Percentiles rank a stretch among this genome's conserved stretches.
Conservation (phyloP, 257 asterid species). For the Nicotiana knightiana region DNA sequence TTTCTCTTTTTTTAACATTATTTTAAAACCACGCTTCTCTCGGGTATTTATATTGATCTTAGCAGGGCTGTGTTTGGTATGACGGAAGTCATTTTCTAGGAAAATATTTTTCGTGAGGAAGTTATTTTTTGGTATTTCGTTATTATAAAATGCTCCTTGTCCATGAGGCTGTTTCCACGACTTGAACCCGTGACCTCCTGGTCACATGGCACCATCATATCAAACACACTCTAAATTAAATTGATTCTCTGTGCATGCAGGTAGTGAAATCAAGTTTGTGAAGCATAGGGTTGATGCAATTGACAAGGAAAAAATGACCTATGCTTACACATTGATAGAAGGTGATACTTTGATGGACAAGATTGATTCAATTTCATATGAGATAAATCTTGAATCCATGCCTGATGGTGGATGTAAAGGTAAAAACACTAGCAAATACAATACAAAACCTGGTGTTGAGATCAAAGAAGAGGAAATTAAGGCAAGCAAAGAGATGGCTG, state of each 20-base stretch:
- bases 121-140: too few species aligned
- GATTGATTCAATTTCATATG: constrained; percentile 20
- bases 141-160: too few species aligned
- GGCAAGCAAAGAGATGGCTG: constrained; percentile 12
- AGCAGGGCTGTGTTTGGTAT: too few species aligned
- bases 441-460: constrained; percentile 6
- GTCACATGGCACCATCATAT: too few species aligned
- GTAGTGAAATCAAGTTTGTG: neutral
- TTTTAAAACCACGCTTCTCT: too few species aligned
- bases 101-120: too few species aligned
- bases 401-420: constrained; percentile 20
- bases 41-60: too few species aligned
- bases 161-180: too few species aligned
- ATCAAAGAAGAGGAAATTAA: constrained; percentile 21
- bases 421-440: constrained; percentile 7
- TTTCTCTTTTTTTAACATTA: too few species aligned
- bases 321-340: constrained; percentile 15
- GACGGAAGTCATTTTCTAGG: too few species aligned
- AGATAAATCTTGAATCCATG: constrained; percentile 11
- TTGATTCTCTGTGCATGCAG: neutral
- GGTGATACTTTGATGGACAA: constrained; percentile 14
- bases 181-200: too few species aligned
- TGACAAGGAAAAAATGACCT: neutral
- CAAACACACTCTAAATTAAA: too few species aligned
- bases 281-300: constrained; percentile 24